Percentiles rank a stretch among this genome's conserved stretches.
Conservation (phyloP, 441 rosid species). For the Erodium texanum region DNA sequence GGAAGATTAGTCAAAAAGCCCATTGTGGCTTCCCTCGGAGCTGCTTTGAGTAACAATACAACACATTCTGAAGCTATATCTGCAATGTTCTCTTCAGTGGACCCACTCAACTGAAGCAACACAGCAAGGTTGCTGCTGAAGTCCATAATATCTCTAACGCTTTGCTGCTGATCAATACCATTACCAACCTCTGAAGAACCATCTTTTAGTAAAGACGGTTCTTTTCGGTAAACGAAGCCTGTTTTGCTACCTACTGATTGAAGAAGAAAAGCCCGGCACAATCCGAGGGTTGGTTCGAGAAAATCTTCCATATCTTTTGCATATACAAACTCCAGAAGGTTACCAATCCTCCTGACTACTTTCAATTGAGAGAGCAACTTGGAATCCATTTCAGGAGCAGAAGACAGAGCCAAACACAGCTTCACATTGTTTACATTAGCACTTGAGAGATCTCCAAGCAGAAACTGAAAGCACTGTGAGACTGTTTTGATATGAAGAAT, state of each 20-base stretch:
- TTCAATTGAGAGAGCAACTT: slow-evolving; percentile 71
- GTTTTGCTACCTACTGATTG: slow-evolving; percentile 46
- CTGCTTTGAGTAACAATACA: slow-evolving; percentile 60
- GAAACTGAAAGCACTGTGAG: slow-evolving; percentile 82
- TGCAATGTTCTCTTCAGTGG: slow-evolving; percentile 37
- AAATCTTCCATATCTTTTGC: slow-evolving; percentile 95
- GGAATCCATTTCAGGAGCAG: slow-evolving; percentile 94
- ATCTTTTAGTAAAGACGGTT: slow-evolving; percentile 53
- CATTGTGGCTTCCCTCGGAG: slow-evolving; percentile 89
- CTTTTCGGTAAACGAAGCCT: slow-evolving; percentile 40
- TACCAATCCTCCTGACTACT: slow-evolving; percentile 77
- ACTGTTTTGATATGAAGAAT: slow-evolving; percentile 72
- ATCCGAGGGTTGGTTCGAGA: slow-evolving; percentile 73
- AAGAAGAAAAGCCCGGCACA: slow-evolving; percentile 71
- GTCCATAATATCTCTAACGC: slow-evolving; percentile 64
- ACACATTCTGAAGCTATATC: slow-evolving; percentile 80
- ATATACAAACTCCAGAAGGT: slow-evolving; percentile 68
- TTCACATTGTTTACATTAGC: slow-evolving; percentile 90
- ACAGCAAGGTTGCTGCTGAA: slow-evolving; percentile 63
- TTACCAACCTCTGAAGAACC: slow-evolving; percentile 33
- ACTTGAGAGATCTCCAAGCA: slow-evolving; percentile 75
- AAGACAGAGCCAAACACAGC: slow-evolving; percentile 77
- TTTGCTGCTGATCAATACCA: slow-evolving; percentile 42
- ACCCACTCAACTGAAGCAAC: slow-evolving; percentile 49
- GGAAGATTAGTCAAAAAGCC: slow-evolving; percentile 75